Evolutionary conservation across 768 basidiomycete species (phyloP).

Genomic region (Hypholoma sublateritium): DNA sequence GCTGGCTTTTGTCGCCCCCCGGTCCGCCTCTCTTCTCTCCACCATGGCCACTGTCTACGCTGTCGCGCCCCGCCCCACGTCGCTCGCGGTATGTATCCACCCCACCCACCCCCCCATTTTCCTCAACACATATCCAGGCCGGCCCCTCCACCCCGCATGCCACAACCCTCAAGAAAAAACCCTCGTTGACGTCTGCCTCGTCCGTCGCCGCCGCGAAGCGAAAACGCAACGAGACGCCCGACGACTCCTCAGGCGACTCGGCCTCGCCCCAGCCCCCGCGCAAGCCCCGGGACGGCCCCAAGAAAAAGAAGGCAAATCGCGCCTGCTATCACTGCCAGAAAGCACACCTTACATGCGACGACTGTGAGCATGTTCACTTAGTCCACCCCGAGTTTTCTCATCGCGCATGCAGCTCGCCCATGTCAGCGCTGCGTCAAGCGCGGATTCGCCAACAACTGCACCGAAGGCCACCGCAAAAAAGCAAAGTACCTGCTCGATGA

Average conservation of each 20-base stretch:
- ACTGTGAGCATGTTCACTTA: slow-evolving; percentile 61
- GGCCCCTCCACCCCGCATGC: slow-evolving; percentile 37
- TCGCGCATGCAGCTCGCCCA: slow-evolving; percentile 71
- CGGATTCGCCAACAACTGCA: slow-evolving; percentile 83
- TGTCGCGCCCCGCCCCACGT: slow-evolving; percentile 35
- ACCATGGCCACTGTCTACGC: slow-evolving; percentile 37
- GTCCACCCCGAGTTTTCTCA: slow-evolving; percentile 9
- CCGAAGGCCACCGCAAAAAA: slow-evolving; percentile 96
- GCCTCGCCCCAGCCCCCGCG: slow-evolving; percentile 37
- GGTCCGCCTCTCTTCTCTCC: slow-evolving; percentile 28
- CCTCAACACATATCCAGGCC: slow-evolving; percentile 26
- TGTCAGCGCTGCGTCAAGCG: slow-evolving; percentile 96
- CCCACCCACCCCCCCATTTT: too few relatives aligned
- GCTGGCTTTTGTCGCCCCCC: slow-evolving; percentile 23
- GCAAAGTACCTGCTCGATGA: slow-evolving; percentile 97
- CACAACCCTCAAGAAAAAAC: slow-evolving; percentile 37
- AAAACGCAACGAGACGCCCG: slow-evolving; percentile 61
- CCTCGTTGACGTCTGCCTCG: slow-evolving; percentile 19
- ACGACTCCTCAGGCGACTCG: slow-evolving; percentile 51
- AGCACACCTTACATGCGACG: slow-evolving; percentile 98
- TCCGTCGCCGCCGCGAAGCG: slow-evolving; percentile 42
- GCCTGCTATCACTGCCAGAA: slow-evolving; percentile 97
- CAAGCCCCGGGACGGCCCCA: slow-evolving; percentile 72
- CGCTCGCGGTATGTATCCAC: slow-evolving; percentile 25
- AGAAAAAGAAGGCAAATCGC: slow-evolving; percentile 93